Percentiles rank a stretch among this genome's conserved stretches.
phyloP scores from a whole-genome alignment of 176 grass and related monocot genomes.

The Stipa capillata region DNA sequence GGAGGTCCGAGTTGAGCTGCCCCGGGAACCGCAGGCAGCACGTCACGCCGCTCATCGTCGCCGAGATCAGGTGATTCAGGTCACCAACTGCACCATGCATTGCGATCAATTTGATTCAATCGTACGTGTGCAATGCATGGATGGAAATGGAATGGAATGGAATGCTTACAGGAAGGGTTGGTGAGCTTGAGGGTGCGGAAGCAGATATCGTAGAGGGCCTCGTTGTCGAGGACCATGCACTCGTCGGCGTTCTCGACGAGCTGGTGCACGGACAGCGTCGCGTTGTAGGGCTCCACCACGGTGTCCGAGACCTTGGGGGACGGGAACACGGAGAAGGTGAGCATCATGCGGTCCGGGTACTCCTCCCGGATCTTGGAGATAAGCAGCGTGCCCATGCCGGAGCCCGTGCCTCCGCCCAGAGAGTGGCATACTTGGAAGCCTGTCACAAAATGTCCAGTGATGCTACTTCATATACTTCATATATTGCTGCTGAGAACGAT shows the following conservation, averaged over 20 bases:
- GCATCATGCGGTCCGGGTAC: constrained; percentile 64
- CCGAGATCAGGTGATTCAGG: constrained; percentile 84
- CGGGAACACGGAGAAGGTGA: constrained; percentile 70
- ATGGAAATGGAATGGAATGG: not conserved
- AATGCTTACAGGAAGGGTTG: constrained; percentile 49
- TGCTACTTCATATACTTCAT: too few species aligned
- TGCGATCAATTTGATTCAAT: not conserved
- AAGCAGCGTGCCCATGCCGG: constrained; percentile 51
- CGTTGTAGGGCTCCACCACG: constrained; percentile 67
- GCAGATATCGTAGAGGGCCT: constrained; percentile 68
- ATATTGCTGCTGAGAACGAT: not conserved
- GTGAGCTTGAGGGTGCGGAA: constrained; percentile 75
- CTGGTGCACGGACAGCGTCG: constrained; percentile 67
- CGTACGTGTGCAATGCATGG: too few species aligned
- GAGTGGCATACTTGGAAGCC: constrained; percentile 73
- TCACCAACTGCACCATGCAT: constrained; percentile 38
- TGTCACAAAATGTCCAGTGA: too few species aligned
- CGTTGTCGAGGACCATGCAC: constrained; percentile 74
- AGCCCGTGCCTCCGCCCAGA: constrained; percentile 40
- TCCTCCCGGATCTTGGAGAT: constrained; percentile 63
- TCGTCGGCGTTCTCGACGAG: constrained; percentile 73
- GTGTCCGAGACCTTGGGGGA: constrained; percentile 71
- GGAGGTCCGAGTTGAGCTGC: constrained; percentile 84
- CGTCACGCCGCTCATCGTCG: constrained; percentile 85
- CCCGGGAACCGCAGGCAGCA: constrained; percentile 88